A percentile compares a stretch with the other conserved stretches of the same genome.
phyloP scores from a whole-genome alignment of 2,329 filamentous ascomycete genomes.

The Claviceps pazoutovae region DNA sequence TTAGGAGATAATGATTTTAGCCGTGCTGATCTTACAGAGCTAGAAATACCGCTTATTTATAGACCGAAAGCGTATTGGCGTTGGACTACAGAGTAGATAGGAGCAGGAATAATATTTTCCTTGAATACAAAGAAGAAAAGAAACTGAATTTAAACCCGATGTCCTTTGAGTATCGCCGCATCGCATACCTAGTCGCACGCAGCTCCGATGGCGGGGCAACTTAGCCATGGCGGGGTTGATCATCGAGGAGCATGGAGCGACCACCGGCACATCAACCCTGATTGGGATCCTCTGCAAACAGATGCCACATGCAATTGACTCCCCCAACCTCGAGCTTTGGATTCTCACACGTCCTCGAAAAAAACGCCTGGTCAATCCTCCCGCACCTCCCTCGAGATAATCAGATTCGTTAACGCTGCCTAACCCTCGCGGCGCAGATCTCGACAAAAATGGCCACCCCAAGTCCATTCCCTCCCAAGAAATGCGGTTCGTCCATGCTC shows the following conservation, averaged over 20 bases:
- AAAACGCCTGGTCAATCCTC: background rate
- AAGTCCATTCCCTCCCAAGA: constrained; percentile 40
- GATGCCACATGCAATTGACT: background rate
- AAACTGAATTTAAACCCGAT: too few species aligned
- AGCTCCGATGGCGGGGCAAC: background rate
- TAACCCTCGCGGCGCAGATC: too few species aligned
- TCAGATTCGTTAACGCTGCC: too few species aligned
- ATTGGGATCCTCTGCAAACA: background rate
- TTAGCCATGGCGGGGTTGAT: background rate
- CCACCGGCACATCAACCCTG: too few species aligned
- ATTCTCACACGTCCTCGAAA: background rate
- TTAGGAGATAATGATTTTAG: too few species aligned
- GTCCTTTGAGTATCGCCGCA: too few species aligned
- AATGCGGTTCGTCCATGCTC: constrained; percentile 36
- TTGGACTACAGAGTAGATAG: too few species aligned
- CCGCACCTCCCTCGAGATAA: background rate
- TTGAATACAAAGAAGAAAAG: too few species aligned
- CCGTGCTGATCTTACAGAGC: too few species aligned
- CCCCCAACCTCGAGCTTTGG: background rate
- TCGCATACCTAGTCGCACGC: background rate
- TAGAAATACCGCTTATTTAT: too few species aligned
- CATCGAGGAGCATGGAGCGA: background rate
- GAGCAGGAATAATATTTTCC: too few species aligned
- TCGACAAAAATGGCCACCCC: constrained; percentile 19
- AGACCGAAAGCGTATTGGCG: too few species aligned